phyloP scores from a whole-genome alignment of 768 basidiomycete species.

The Boletus bicolor region DNA sequence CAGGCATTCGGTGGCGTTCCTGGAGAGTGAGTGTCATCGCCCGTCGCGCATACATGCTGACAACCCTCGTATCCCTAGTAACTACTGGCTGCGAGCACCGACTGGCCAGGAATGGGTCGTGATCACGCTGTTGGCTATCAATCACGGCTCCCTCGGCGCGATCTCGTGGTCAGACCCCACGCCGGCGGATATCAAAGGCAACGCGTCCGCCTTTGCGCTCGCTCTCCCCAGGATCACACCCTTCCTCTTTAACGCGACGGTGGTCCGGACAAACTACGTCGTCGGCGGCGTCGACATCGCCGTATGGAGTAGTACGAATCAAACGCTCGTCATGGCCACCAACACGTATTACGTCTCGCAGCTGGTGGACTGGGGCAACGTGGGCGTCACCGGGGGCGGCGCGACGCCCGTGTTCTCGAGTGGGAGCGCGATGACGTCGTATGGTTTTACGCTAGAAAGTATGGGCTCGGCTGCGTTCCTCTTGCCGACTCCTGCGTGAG shows the following conservation, averaged over 20 bases:
- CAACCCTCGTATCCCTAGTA: constrained; percentile 16
- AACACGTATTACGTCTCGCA: constrained; percentile 46
- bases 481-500: constrained; percentile 16
- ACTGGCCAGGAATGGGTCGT: constrained; percentile 68
- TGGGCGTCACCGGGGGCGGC: constrained; percentile 15
- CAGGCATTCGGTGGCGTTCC: constrained; percentile 63
- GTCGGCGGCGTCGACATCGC: constrained; percentile 46
- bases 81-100: constrained; percentile 60
- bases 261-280: constrained; percentile 41
- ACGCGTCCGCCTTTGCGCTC: constrained; percentile 47
- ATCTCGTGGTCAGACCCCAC: constrained; percentile 53
- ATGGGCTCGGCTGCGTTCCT: constrained; percentile 22
- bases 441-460: constrained; percentile 15
- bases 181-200: constrained; percentile 48
- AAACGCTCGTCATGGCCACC: constrained; percentile 48
- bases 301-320: constrained; percentile 43
- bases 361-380: constrained; percentile 32
- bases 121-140: constrained; percentile 61
- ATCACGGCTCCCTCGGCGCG: constrained; percentile 62
- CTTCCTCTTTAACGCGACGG: constrained; percentile 44
- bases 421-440: constrained; percentile 11
- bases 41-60: not conserved
- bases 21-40: constrained; percentile 28
- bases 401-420: constrained; percentile 9
- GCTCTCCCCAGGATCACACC: constrained; percentile 44